A percentile compares a stretch with the other conserved stretches of the same genome.
These are phyloP conservation scores for Rosa multiflora DNA, from an alignment of 306 rosid species.

Conservation along the genomic window DNA sequence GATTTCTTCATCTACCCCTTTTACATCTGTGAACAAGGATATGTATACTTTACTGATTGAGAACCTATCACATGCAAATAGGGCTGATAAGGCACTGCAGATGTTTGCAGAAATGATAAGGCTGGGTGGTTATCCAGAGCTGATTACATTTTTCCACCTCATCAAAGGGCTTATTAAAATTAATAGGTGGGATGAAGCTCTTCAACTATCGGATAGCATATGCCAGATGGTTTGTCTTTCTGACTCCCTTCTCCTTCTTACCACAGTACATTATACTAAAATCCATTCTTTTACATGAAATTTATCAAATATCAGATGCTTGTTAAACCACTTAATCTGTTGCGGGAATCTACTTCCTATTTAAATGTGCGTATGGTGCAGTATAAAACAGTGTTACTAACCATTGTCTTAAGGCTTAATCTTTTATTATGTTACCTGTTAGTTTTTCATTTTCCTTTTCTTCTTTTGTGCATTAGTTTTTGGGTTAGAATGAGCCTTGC, in stretches of 20 bases:
- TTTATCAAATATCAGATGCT: conserved; percentile 3
- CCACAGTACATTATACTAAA: conserved; percentile 11
- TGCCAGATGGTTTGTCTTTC: conserved; percentile 74
- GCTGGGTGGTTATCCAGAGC: conserved; percentile 62
- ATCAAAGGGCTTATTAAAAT: conserved; percentile 62
- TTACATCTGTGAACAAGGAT: conserved; percentile 44
- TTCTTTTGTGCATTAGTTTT: background rate
- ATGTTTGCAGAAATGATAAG: conserved; percentile 57
- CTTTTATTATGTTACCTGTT: background rate
- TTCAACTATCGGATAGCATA: conserved; percentile 65
- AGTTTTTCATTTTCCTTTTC: background rate
- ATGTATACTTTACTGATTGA: conserved; percentile 60
- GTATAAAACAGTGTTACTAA: background rate
- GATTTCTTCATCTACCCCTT: conserved; percentile 55
- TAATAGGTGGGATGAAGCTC: conserved; percentile 79
- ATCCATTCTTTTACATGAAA: conserved; percentile 9
- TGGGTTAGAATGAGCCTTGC: background rate
- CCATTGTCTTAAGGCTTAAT: background rate
- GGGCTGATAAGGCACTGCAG: conserved; percentile 64
- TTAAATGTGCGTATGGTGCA: background rate
- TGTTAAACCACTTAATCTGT: background rate
- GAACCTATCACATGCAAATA: conserved; percentile 58
- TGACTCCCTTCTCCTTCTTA: conserved; percentile 19
- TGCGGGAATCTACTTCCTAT: background rate
- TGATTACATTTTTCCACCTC: conserved; percentile 62